phyloP scores from a whole-genome alignment of 1,284 basidiomycete species.

The Rhodotorula sp. region DNA sequence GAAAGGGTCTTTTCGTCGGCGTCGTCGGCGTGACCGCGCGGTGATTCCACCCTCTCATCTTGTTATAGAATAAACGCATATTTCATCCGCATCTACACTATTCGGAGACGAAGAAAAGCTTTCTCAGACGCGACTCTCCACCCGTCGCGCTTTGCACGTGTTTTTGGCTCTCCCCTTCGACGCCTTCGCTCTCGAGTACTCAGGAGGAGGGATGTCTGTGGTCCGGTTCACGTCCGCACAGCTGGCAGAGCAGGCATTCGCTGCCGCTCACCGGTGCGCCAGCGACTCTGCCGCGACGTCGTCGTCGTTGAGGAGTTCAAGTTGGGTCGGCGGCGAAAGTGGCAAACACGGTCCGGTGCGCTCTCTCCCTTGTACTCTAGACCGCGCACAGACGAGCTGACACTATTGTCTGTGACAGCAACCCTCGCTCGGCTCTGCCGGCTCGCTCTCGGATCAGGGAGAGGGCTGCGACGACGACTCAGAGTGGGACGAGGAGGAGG shows the following conservation, averaged over 20 bases:
- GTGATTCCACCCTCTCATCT: too few species aligned
- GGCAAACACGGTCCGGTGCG: too few species aligned
- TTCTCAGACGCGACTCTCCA: too few species aligned
- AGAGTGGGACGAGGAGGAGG: slow-evolving; percentile 5
- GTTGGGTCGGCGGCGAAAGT: background rate
- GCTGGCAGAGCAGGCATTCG: slow-evolving; percentile 2
- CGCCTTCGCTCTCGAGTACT: too few species aligned
- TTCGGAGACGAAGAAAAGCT: too few species aligned
- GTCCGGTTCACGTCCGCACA: slow-evolving; percentile 1
- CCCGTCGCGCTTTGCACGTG: background rate
- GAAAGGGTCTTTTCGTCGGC: slow-evolving; percentile 27
- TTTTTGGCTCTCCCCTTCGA: background rate
- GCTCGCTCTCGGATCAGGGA: background rate
- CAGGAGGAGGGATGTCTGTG: background rate
- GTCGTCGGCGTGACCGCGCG: too few species aligned
- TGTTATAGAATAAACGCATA: too few species aligned
- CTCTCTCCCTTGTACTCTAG: background rate
- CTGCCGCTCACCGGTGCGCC: background rate
- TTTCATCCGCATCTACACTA: too few species aligned
- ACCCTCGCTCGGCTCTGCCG: too few species aligned
- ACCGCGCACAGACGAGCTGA: background rate
- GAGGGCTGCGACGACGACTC: background rate
- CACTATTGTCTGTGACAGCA: fast-evolving
- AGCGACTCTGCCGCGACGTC: too few species aligned
- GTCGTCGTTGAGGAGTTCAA: too few species aligned